Evolutionary conservation across 192 early-diverging fungal genomes (phyloP).

Genomic region (Gigaspora rosea): DNA sequence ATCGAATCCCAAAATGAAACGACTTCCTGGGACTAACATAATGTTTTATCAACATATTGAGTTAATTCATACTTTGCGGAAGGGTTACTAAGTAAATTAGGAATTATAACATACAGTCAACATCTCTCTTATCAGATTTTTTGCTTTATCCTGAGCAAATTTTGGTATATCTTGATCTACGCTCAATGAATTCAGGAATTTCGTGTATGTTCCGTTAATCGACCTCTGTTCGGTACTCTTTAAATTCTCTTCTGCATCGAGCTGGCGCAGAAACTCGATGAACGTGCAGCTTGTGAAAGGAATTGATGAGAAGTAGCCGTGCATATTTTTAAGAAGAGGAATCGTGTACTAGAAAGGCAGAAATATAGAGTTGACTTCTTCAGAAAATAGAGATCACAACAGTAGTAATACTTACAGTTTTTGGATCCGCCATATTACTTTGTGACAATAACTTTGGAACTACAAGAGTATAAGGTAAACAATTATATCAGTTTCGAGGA

Average conservation of each 20-base stretch:
- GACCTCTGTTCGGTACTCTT: conserved; percentile 2
- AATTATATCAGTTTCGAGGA: no score
- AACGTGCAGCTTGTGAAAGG: not conserved
- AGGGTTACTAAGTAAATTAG: conserved; percentile 16
- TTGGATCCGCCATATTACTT: no score
- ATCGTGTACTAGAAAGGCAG: not conserved
- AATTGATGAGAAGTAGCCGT: not conserved
- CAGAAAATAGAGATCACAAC: no score
- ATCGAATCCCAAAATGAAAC: conserved; percentile 17
- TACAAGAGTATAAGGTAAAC: no score
- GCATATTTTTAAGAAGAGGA: conserved; percentile 13
- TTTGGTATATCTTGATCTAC: not conserved
- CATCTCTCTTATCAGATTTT: conserved; percentile 14
- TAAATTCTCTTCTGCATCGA: conserved; percentile 1
- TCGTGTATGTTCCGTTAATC: not conserved
- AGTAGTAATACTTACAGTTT: no score
- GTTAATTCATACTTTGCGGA: conserved; percentile 2
- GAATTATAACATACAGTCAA: conserved; percentile 13
- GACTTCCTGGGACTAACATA: conserved; percentile 19
- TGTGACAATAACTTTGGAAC: no score
- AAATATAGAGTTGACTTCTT: conserved; percentile 6
- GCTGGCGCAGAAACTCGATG: conserved; percentile 14
- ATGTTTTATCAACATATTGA: conserved; percentile 8
- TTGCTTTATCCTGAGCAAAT: conserved; percentile 6
- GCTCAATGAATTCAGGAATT: not conserved